Percentiles rank a stretch among this genome's conserved stretches.
Conservation (phyloP, 164 flowering plant genomes). For the Warburgia ugandensis region DNA sequence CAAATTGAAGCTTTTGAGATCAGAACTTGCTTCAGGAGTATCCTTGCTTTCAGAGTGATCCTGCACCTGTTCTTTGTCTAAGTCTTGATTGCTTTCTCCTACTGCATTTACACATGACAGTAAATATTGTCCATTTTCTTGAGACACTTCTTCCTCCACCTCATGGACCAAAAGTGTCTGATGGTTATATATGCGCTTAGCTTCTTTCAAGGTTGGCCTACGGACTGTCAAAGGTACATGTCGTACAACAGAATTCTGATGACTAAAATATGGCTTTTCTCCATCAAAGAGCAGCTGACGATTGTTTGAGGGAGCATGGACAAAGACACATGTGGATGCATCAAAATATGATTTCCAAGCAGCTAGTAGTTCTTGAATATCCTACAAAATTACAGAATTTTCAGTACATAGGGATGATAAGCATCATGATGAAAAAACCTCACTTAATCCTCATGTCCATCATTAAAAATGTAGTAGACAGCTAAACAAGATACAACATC, state of each 20-base stretch:
- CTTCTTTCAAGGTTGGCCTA: constrained; percentile 90
- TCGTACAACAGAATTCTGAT: constrained; percentile 28
- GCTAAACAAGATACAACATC: too few species aligned
- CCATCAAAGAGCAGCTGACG: constrained; percentile 70
- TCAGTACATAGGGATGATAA: too few species aligned
- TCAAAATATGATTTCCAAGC: constrained; percentile 89
- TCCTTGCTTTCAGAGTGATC: constrained; percentile 18
- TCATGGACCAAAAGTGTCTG: constrained; percentile 49
- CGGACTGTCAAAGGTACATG: constrained; percentile 69
- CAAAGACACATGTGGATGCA: constrained; percentile 50
- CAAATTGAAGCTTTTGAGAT: constrained; percentile 19
- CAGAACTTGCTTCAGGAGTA: constrained; percentile 20
- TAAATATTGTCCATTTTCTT: constrained; percentile 15
- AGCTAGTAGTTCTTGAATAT: constrained; percentile 71
- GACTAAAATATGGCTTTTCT: constrained; percentile 55
- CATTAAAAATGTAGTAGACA: too few species aligned
- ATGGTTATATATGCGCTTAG: constrained; percentile 49
- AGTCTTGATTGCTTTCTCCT: constrained; percentile 5
- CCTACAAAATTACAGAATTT: constrained; percentile 44
- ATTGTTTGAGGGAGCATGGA: constrained; percentile 73
- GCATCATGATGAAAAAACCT: too few species aligned
- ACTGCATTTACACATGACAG: background rate
- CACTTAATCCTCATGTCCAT: too few species aligned
- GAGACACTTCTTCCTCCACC: constrained; percentile 28
- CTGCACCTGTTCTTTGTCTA: constrained; percentile 11